These are phyloP conservation scores for Ophiostoma sp. DNA, from an alignment of 2,329 filamentous ascomycete species.

Conservation along the genomic window DNA sequence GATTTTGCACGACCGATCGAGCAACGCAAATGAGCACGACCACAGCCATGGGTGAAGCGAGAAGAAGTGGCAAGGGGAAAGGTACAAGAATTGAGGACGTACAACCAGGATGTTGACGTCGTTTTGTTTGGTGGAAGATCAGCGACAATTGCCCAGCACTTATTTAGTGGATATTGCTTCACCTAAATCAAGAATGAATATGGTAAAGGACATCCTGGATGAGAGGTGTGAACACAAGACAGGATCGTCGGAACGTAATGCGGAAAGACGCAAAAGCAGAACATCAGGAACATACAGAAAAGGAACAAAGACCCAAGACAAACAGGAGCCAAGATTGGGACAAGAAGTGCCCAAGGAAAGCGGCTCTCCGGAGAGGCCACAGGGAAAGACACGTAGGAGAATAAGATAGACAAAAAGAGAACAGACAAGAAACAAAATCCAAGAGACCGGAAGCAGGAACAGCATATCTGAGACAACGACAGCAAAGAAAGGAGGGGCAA, in stretches of 20 bases:
- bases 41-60: background rate
- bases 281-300: background rate
- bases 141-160: background rate
- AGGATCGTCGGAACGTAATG: background rate
- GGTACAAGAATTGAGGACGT: background rate
- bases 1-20: background rate
- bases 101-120: background rate
- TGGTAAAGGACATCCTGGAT: no score
- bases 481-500: background rate
- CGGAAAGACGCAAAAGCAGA: background rate
- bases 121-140: background rate
- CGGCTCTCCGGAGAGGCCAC: background rate
- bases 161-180: background rate
- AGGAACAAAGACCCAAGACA: background rate
- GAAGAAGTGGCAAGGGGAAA: background rate
- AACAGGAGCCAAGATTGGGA: background rate
- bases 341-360: background rate
- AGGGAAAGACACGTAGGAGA: slow-evolving; percentile 20
- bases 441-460: slow-evolving; percentile 9
- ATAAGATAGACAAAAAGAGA: slow-evolving; percentile 6
- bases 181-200: background rate
- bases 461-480: slow-evolving; percentile 16
- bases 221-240: no score
- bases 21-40: background rate
- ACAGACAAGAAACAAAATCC: background rate